These are phyloP conservation scores for Trifolium pratense DNA, from an alignment of 306 rosid species.

Conservation along the genomic window DNA sequence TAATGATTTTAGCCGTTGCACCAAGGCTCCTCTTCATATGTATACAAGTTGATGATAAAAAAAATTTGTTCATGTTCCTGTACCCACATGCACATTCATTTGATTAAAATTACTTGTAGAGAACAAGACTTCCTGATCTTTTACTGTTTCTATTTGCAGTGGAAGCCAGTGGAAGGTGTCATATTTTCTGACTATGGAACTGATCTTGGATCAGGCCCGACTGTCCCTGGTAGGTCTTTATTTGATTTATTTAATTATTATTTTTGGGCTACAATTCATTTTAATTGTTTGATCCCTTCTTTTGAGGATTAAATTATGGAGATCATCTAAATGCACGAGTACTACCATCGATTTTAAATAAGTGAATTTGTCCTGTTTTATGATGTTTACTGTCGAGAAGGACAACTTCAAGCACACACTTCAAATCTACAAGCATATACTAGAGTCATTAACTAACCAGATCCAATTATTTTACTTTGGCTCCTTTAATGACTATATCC, in stretches of 20 bases:
- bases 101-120: too few relatives aligned
- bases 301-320: slow-evolving; percentile 23
- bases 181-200: slow-evolving; percentile 93
- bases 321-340: slow-evolving; percentile 15
- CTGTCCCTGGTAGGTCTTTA: slow-evolving; percentile 70
- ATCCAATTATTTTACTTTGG: slow-evolving; percentile 14
- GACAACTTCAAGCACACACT: slow-evolving; percentile 5
- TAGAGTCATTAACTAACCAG: slow-evolving; percentile 26
- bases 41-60: too few relatives aligned
- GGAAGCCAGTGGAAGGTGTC: slow-evolving; percentile 88
- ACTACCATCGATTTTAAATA: background rate
- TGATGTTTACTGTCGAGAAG: slow-evolving; percentile 15
- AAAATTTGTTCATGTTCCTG: too few relatives aligned
- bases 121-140: too few relatives aligned
- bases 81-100: too few relatives aligned
- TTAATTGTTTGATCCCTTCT: slow-evolving; percentile 1
- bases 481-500: slow-evolving; percentile 14
- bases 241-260: slow-evolving; percentile 15
- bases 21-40: too few relatives aligned
- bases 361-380: slow-evolving; percentile 6
- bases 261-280: background rate
- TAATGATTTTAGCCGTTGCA: too few relatives aligned
- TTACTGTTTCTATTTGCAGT: slow-evolving; percentile 54
- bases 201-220: slow-evolving; percentile 83
- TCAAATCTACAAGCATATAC: slow-evolving; percentile 8